A percentile compares a stretch with the other conserved stretches of the same genome.
Conservation (phyloP, 495 filamentous ascomycete species). For the Podospora pseudocomata region DNA sequence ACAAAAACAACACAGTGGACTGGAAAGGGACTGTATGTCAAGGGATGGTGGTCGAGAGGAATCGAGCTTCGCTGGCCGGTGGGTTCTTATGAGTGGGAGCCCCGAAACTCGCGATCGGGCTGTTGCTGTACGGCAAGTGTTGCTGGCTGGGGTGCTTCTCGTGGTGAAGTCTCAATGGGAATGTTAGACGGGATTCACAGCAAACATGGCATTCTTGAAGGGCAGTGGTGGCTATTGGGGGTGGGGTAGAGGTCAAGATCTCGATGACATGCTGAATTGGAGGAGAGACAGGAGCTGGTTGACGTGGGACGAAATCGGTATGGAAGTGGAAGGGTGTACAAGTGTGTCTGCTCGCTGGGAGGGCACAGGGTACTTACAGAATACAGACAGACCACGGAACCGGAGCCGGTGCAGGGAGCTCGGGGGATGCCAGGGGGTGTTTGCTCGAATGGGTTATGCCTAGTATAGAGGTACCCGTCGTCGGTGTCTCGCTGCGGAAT, state of each 20-base stretch:
- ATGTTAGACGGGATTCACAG: constrained; percentile 25
- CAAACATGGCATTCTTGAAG: constrained; percentile 32
- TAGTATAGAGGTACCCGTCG: constrained; percentile 9
- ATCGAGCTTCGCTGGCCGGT: neutral
- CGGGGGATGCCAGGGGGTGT: neutral
- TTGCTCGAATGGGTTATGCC: neutral
- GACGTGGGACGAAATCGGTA: constrained; percentile 32
- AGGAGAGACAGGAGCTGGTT: constrained; percentile 17
- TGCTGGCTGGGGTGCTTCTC: neutral
- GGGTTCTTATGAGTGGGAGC: neutral
- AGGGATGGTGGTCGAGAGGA: neutral
- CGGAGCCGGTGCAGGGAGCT: neutral
- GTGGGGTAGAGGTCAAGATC: constrained; percentile 32
- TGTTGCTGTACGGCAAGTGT: neutral
- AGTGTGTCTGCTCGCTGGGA: constrained; percentile 1
- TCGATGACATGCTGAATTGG: constrained; percentile 35
- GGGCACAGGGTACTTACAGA: neutral
- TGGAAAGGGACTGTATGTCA: neutral
- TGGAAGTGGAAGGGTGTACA: constrained; percentile 12
- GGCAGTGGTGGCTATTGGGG: constrained; percentile 21
- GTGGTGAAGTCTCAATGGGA: constrained; percentile 30
- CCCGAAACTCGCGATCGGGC: neutral
- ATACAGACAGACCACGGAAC: neutral
- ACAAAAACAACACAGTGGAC: neutral
- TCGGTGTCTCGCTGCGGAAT: constrained; percentile 10